A percentile compares a stretch with the other conserved stretches of the same genome.
Conservation (phyloP, 768 basidiomycete genomes). For the Piloderma croceum region DNA sequence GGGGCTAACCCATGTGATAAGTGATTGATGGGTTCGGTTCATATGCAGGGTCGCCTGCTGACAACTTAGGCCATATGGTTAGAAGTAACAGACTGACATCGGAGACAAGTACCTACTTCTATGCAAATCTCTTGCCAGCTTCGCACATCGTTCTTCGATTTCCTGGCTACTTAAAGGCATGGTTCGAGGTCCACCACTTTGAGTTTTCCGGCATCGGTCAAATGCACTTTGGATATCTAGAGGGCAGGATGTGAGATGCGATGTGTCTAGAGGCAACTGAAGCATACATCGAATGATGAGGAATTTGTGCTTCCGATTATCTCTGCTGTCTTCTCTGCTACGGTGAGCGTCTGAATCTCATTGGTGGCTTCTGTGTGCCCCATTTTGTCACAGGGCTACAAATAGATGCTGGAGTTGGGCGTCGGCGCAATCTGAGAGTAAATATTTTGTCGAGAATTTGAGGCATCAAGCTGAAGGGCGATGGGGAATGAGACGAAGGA, state of each 20-base stretch:
- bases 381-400: too few species aligned
- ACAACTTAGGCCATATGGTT: conserved; percentile 1
- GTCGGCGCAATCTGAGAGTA: too few species aligned
- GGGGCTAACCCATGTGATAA: conserved; percentile 3
- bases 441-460: too few species aligned
- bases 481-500: too few species aligned
- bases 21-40: conserved; percentile 10
- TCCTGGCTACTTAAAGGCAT: not conserved
- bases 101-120: conserved; percentile 1
- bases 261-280: not conserved
- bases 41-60: conserved; percentile 8
- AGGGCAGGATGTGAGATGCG: not conserved
- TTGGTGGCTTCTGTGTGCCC: too few species aligned
- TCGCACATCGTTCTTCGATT: conserved; percentile 8
- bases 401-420: too few species aligned
- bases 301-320: conserved; percentile 5
- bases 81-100: not conserved
- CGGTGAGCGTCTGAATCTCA: too few species aligned
- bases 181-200: conserved; percentile 7
- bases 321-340: too few species aligned
- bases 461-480: too few species aligned
- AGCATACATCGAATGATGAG: conserved; percentile 6
- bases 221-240: conserved; percentile 10
- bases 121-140: conserved; percentile 11
- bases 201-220: conserved; percentile 7